Base-by-base conservation (phyloP, 441 rosid species). In the Melianthus villosus region DNA sequence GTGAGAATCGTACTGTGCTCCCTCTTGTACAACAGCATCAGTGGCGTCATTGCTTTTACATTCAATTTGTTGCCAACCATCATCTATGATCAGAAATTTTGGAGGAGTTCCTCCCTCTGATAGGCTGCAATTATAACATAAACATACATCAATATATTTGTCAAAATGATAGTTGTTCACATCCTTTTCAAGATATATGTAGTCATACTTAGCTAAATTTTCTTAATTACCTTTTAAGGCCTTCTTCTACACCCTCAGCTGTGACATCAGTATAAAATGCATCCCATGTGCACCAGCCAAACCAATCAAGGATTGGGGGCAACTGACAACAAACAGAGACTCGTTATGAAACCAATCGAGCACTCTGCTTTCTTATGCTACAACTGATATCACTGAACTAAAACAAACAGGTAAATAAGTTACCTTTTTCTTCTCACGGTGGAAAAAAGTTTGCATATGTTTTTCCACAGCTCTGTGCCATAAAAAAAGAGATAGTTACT, bases 261-360 rank as follows among this genome's bases (percentile, higher is more conserved):
- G 95, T 87, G 58, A 83, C 93, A 22, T 87, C 92, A n/a, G 97
- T 83, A 64, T 87, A 87, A 57, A 80, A 87, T 7, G 97, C 97
- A 55, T 87, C 94, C 97, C 97, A 87, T 7, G 94, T 82, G 72
- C 97, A 87, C 94, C 97, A 82, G 37, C 94, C 94, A 62, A 87
- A 82, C 93, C 97, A 87, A 12, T 87, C 86, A 14, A 87, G 63
- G 58, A 87, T 67, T 38, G 81, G 64, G 40, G 97, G 95, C 64
- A 89, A 41, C 97, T 89, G 45, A 22, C 47, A 9, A 42, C 23
- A 26, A 26, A 22, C 26, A 47, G 35, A 27, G 18, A 16, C 36
- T 7, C 1, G 40, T 17, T 19, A 22, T 7, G 34, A 31, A 9
- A 31, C 14, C 16, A 31, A 11, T 31, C 16, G 7, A 31, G 14